These are phyloP conservation scores for Magnusiomyces suaveolens DNA, from an alignment of 1,139 yeast genomes.

Conservation along the genomic window DNA sequence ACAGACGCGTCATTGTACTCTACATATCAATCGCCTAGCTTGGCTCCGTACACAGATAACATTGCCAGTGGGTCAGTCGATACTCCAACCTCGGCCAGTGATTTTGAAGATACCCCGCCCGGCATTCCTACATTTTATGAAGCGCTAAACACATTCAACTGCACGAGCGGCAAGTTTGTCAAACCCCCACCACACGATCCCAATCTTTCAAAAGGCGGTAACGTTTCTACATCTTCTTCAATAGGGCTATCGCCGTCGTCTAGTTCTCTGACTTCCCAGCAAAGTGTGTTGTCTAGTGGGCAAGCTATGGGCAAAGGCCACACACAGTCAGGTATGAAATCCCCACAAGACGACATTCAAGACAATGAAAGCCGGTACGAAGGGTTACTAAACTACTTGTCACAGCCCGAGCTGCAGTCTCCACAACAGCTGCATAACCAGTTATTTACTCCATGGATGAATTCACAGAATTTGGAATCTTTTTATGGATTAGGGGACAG, in stretches of 20 bases:
- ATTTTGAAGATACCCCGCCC: not conserved
- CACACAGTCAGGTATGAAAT: not conserved
- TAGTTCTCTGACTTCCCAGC: too few species aligned
- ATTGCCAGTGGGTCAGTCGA: not conserved
- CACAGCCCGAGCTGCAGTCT: too few species aligned
- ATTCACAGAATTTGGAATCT: not conserved
- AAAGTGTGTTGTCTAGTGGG: too few species aligned
- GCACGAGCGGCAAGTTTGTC: not conserved
- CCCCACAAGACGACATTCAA: not conserved
- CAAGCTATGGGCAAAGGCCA: too few species aligned
- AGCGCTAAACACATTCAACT: slow-evolving; percentile 1
- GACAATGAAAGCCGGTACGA: not conserved
- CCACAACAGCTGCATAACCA: not conserved
- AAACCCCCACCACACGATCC: not conserved
- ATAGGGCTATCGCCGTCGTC: too few species aligned
- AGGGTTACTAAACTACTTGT: not conserved
- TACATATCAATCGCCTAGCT: not conserved
- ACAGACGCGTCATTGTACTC: not conserved
- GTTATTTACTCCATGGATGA: not conserved
- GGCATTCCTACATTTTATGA: not conserved
- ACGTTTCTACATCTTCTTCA: too few species aligned
- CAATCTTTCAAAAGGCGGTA: not conserved
- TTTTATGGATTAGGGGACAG: not conserved
- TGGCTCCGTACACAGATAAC: not conserved
- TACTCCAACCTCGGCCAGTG: not conserved